Percentiles rank a stretch among this genome's conserved stretches.
phyloP scores from a whole-genome alignment of 495 filamentous ascomycete genomes.

The Cryomyces minteri region DNA sequence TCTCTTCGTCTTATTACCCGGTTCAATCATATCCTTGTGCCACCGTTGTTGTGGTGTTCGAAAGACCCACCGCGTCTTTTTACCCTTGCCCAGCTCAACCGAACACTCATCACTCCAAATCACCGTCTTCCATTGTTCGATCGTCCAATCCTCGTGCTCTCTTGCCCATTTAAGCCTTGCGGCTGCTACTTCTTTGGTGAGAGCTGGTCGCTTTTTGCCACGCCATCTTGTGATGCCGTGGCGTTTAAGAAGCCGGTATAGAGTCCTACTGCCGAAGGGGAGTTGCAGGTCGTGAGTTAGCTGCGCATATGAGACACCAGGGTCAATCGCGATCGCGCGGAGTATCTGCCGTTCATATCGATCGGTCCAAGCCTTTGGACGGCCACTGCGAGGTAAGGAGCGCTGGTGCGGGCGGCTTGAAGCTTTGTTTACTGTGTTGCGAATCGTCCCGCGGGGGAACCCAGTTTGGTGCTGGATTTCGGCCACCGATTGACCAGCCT shows the following conservation, averaged over 20 bases:
- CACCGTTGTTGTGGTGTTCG: not conserved
- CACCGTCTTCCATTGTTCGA: not conserved
- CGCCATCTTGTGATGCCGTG: slow-evolving; percentile 1
- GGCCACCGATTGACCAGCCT: not conserved
- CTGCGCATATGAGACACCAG: not conserved
- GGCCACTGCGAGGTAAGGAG: not conserved
- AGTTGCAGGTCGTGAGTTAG: not conserved
- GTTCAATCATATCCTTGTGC: not conserved
- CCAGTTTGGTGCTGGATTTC: not conserved
- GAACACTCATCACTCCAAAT: slow-evolving; percentile 1
- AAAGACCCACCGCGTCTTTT: not conserved
- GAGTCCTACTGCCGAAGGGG: not conserved
- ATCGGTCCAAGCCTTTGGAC: not conserved
- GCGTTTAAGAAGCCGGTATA: not conserved
- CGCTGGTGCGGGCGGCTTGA: not conserved
- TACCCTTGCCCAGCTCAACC: not conserved
- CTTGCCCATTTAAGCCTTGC: not conserved
- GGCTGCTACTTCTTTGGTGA: not conserved
- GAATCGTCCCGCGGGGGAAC: not conserved
- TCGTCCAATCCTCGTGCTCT: not conserved
- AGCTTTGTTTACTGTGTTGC: not conserved
- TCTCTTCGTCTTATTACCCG: not conserved
- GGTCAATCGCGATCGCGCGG: not conserved
- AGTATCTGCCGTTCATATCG: not conserved
- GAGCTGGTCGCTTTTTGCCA: not conserved